phyloP scores from a whole-genome alignment of 331 rosid genomes.

The Prunus yedoensis region DNA sequence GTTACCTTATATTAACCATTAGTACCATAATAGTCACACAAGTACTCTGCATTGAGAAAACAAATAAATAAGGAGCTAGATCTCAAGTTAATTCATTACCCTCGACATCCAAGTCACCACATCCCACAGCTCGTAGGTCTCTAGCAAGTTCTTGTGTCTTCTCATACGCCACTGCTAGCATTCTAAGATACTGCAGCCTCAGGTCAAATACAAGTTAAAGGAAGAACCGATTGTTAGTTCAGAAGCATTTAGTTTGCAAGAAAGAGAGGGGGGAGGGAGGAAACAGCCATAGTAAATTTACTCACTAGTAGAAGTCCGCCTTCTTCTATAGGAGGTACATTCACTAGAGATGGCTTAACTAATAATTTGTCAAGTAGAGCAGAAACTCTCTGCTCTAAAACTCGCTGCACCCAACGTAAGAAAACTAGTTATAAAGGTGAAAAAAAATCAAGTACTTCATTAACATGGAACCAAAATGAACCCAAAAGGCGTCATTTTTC shows the following conservation, averaged over 20 bases:
- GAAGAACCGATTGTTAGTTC: conserved; percentile 20
- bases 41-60: not conserved
- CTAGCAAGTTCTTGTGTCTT: conserved; percentile 94
- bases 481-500: not conserved
- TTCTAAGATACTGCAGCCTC: conserved; percentile 90
- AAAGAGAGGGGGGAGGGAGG: conserved; percentile 5
- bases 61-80: not conserved
- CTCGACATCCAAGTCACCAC: conserved; percentile 98
- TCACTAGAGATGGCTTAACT: conserved; percentile 88
- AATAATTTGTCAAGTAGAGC: conserved; percentile 85
- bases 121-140: conserved; percentile 85
- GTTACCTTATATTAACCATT: not conserved
- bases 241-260: conserved; percentile 23
- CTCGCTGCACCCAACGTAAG: conserved; percentile 63
- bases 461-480: not conserved
- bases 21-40: not conserved
- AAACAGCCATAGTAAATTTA: conserved; percentile 25
- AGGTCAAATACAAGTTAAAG: conserved; percentile 38
- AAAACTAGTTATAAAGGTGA: conserved; percentile 7
- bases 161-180: conserved; percentile 97
- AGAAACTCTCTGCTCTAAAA: conserved; percentile 89
- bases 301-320: conserved; percentile 95
- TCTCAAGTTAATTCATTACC: conserved; percentile 50
- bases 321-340: conserved; percentile 89
- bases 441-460: not conserved